phyloP scores from a whole-genome alignment of 2,329 filamentous ascomycete genomes.

The Aschersonia sp. region DNA sequence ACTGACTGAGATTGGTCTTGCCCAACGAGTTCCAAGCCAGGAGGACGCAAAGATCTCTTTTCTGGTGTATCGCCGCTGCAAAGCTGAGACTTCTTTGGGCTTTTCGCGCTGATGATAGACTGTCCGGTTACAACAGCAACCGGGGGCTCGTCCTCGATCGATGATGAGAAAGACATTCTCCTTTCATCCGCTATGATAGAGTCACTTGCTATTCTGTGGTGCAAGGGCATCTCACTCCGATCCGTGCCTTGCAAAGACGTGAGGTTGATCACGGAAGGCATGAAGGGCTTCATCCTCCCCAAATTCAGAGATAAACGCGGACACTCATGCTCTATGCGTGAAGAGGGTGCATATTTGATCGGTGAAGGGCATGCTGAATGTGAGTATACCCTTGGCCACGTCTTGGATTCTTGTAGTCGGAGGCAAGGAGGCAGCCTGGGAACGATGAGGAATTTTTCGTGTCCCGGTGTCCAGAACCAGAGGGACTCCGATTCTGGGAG shows the following conservation, averaged over 20 bases:
- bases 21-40: neutral
- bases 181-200: constrained; percentile 1
- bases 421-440: constrained; percentile 8
- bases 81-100: neutral
- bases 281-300: constrained; percentile 9
- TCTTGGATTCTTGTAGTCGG: neutral
- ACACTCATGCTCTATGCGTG: constrained; percentile 4
- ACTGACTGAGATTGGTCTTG: too few species aligned
- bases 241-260: constrained; percentile 1
- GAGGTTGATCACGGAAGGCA: constrained; percentile 12
- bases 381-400: neutral
- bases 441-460: constrained; percentile 22
- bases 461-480: constrained; percentile 19
- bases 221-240: neutral
- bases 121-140: neutral
- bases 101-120: neutral
- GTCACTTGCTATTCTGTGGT: neutral
- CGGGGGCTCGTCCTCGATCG: neutral
- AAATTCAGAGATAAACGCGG: constrained; percentile 19
- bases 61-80: neutral
- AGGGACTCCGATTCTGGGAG: constrained; percentile 14
- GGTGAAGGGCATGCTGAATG: neutral
- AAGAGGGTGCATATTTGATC: neutral
- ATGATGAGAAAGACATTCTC: constrained; percentile 1
- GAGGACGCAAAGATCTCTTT: neutral